A percentile compares a stretch with the other conserved stretches of the same genome.
Conservation (phyloP, 495 filamentous ascomycete species). For the Tetracladium setigerum region DNA sequence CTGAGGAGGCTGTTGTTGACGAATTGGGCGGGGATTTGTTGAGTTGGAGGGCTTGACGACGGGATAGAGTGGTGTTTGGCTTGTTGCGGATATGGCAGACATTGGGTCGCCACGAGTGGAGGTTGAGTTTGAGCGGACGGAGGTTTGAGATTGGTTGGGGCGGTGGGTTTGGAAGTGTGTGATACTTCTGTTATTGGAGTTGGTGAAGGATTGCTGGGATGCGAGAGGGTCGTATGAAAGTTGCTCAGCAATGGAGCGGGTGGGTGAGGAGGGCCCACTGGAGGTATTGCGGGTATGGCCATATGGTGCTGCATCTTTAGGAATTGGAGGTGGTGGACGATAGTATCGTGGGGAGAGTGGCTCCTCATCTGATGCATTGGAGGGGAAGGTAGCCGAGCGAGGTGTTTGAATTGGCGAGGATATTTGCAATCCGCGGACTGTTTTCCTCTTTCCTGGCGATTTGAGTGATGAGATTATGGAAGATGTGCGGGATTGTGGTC, state of each 20-base stretch:
- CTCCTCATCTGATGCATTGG: constrained; percentile 34
- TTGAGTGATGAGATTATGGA: constrained; percentile 44
- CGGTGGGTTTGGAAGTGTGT: background rate
- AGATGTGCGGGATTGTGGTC: constrained; percentile 38
- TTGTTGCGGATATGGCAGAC: constrained; percentile 12
- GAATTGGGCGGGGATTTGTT: constrained; percentile 7
- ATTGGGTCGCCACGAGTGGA: constrained; percentile 1
- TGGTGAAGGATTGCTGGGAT: background rate
- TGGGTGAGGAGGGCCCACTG: constrained; percentile 10
- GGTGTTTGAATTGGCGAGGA: constrained; percentile 50
- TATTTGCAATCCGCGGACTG: constrained; percentile 34
- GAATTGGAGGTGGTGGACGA: constrained; percentile 35
- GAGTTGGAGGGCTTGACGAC: background rate
- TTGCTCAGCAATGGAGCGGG: constrained; percentile 16
- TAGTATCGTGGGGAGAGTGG: constrained; percentile 44
- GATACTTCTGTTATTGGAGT: background rate
- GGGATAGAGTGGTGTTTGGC: constrained; percentile 15
- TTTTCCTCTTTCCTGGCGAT: constrained; percentile 39
- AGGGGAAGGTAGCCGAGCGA: constrained; percentile 42
- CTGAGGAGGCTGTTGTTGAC: constrained; percentile 20
- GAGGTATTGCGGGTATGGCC: constrained; percentile 11
- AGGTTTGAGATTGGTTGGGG: constrained; percentile 13
- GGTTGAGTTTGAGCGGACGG: constrained; percentile 3
- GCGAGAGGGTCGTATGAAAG: constrained; percentile 4
- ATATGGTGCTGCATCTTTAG: constrained; percentile 34